These are phyloP conservation scores for Fusarium stilboides DNA, from an alignment of 2,329 filamentous ascomycete genomes.

Conservation along the genomic window DNA sequence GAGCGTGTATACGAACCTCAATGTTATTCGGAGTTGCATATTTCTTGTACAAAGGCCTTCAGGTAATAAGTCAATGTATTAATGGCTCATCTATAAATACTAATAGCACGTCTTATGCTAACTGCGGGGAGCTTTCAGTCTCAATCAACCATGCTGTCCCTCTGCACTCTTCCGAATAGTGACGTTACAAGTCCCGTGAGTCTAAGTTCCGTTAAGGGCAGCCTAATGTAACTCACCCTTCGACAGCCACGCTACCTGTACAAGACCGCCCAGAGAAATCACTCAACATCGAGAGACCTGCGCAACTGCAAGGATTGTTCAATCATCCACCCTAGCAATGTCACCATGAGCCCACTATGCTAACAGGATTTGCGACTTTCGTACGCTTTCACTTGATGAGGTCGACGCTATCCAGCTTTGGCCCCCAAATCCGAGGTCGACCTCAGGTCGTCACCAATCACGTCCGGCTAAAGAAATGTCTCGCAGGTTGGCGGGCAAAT, in stretches of 20 bases:
- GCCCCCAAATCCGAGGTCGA: conserved; percentile 9
- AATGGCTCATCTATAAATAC: not conserved
- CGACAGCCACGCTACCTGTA: not conserved
- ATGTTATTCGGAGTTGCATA: not conserved
- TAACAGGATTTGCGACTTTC: not conserved
- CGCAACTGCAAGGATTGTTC: not conserved
- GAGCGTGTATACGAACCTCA: not conserved
- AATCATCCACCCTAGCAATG: not conserved
- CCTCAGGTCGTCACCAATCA: conserved; percentile 4
- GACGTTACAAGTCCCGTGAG: not conserved
- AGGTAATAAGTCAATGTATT: not conserved
- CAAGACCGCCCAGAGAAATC: not conserved
- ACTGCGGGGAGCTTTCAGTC: too few species aligned
- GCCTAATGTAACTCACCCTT: conserved; percentile 3
- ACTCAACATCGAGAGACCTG: not conserved
- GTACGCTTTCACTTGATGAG: not conserved
- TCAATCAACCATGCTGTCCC: not conserved
- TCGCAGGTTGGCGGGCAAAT: conserved; percentile 1
- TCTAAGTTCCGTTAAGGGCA: not conserved
- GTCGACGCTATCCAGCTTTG: not conserved
- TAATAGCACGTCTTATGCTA: not conserved
- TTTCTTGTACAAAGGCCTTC: not conserved
- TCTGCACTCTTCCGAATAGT: not conserved
- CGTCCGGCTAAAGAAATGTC: not conserved
- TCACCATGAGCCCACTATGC: not conserved